phyloP scores from a whole-genome alignment of 75 land plant genomes.

The Ceratopteris richardii region DNA sequence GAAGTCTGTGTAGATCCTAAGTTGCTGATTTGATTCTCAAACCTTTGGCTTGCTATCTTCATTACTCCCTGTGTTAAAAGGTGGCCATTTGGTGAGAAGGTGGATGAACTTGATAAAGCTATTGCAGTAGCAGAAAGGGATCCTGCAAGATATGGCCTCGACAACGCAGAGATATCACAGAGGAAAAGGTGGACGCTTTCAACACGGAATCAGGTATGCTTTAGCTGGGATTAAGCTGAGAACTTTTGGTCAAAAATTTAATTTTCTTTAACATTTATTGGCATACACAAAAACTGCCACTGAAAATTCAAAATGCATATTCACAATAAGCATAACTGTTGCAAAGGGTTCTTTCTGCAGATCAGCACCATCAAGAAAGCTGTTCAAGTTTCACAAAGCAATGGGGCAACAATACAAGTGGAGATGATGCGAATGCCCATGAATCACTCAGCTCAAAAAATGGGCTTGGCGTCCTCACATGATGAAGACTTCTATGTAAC shows the following conservation, averaged over 20 bases:
- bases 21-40: too few species aligned
- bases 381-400: constrained; percentile 19
- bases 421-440: constrained; percentile 43
- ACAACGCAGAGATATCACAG: constrained; percentile 64
- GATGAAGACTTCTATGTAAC: constrained; percentile 42
- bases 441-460: constrained; percentile 16
- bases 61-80: background rate
- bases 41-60: background rate
- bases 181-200: constrained; percentile 68
- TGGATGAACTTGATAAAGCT: constrained; percentile 84
- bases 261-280: too few species aligned
- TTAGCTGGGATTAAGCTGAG: background rate
- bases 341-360: too few species aligned
- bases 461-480: constrained; percentile 8
- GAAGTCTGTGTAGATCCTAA: background rate
- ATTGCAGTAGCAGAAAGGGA: constrained; percentile 77
- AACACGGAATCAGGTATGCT: constrained; percentile 59
- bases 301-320: too few species aligned
- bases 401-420: constrained; percentile 14
- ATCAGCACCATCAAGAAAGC: constrained; percentile 21
- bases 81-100: constrained; percentile 57
- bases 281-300: too few species aligned
- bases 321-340: too few species aligned
- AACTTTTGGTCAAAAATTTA: too few species aligned
- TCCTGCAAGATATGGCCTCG: constrained; percentile 64